Evolutionary conservation across 805 yeast genomes (phyloP).

Genomic region (Yamadazyma akitaensis): DNA sequence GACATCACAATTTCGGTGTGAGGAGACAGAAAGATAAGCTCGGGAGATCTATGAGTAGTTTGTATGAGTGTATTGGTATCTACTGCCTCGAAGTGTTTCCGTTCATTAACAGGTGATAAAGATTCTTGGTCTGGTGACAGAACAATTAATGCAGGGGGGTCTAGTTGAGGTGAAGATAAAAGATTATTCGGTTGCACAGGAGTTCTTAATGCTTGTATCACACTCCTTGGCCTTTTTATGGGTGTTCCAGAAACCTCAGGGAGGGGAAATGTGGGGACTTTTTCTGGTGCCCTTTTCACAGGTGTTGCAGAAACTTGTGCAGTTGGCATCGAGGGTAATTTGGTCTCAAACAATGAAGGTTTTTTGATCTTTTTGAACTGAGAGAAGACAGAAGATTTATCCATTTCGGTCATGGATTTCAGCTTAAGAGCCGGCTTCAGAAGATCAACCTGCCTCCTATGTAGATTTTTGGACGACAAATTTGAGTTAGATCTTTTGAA

Average conservation of each 20-base stretch:
- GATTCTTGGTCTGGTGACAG: constrained; percentile 10
- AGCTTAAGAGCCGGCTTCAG: constrained; percentile 15
- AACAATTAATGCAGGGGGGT: background rate
- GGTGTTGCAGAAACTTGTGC: constrained; percentile 29
- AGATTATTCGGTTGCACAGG: background rate
- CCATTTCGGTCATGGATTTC: constrained; percentile 9
- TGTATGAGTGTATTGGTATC: background rate
- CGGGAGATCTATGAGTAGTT: background rate
- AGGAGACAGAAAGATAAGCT: background rate
- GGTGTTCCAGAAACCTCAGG: background rate
- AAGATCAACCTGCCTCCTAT: constrained; percentile 41
- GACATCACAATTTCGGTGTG: background rate
- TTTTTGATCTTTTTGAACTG: constrained; percentile 19
- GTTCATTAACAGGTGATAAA: constrained; percentile 11
- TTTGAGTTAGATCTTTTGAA: constrained; percentile 40
- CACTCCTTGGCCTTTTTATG: background rate
- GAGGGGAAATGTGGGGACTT: background rate
- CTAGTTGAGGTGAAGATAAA: background rate
- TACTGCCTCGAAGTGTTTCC: background rate
- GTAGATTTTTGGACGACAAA: constrained; percentile 35
- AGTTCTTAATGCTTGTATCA: background rate
- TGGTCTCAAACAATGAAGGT: background rate
- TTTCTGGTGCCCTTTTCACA: constrained; percentile 11
- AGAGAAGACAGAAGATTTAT: constrained; percentile 2
- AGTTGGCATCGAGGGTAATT: background rate